Percentiles rank a stretch among this genome's conserved stretches.
Conservation (phyloP, 306 rosid species). For the Trifolium pratense region DNA sequence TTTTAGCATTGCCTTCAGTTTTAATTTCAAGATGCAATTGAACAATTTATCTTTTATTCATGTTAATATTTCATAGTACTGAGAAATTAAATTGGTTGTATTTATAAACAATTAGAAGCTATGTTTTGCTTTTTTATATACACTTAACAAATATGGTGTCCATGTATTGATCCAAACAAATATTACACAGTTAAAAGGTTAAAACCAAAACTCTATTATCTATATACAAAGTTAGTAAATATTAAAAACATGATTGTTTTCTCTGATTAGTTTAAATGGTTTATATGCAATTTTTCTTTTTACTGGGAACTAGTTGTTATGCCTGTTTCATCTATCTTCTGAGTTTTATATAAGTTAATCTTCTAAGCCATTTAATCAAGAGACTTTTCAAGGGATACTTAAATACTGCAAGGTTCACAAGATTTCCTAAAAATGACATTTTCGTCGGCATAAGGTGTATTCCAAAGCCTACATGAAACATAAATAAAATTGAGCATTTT, state of each 20-base stretch:
- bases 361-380: not conserved
- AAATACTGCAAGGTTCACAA: not conserved
- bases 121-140: not conserved
- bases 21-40: not conserved
- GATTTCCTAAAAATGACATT: not conserved
- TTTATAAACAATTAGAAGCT: not conserved
- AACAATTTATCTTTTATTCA: not conserved
- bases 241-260: not conserved
- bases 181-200: not conserved
- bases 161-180: not conserved
- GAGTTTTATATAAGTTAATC: not conserved
- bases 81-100: not conserved
- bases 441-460: not conserved
- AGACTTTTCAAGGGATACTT: not conserved
- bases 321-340: not conserved
- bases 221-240: not conserved
- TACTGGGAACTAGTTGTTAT: not conserved
- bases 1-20: not conserved
- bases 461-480: not conserved
- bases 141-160: not conserved
- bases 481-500: too few species aligned
- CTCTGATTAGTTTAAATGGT: too few species aligned
- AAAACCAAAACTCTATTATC: not conserved
- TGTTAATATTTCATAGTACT: not conserved
- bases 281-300: too few species aligned